Evolutionary conservation across 2,329 filamentous ascomycete genomes (phyloP).

Genomic region (Beauveria sp.): DNA sequence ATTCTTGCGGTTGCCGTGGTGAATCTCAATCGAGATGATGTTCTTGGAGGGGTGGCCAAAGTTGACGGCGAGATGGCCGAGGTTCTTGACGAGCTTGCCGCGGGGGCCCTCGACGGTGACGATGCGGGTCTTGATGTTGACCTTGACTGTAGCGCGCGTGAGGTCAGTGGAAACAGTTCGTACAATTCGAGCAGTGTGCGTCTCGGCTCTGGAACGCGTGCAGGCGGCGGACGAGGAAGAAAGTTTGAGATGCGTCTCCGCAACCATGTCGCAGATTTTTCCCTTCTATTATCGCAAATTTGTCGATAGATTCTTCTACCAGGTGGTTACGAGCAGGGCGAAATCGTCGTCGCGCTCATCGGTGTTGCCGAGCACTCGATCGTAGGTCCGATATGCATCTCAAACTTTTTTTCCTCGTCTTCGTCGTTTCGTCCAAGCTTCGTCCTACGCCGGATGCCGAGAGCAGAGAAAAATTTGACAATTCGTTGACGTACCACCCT

Average conservation of each 20-base stretch:
- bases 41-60: constrained; percentile 83
- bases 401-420: not conserved
- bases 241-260: not conserved
- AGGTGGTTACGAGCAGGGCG: not conserved
- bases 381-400: not conserved
- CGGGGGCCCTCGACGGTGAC: constrained; percentile 96
- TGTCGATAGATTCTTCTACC: not conserved
- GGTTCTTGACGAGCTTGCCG: constrained; percentile 95
- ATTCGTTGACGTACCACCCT: constrained; percentile 70
- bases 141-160: constrained; percentile 64
- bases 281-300: not conserved
- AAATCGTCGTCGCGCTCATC: not conserved
- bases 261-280: not conserved
- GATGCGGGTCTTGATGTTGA: constrained; percentile 92
- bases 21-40: constrained; percentile 92
- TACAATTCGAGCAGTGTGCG: not conserved
- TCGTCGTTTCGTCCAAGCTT: not conserved
- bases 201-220: not conserved
- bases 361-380: not conserved
- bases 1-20: constrained; percentile 97
- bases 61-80: constrained; percentile 92
- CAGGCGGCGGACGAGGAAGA: not conserved
- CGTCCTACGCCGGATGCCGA: constrained; percentile 11
- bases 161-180: constrained; percentile 22
- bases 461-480: not conserved